phyloP scores from a whole-genome alignment of 768 basidiomycete genomes.

The Suillus clintonianus region DNA sequence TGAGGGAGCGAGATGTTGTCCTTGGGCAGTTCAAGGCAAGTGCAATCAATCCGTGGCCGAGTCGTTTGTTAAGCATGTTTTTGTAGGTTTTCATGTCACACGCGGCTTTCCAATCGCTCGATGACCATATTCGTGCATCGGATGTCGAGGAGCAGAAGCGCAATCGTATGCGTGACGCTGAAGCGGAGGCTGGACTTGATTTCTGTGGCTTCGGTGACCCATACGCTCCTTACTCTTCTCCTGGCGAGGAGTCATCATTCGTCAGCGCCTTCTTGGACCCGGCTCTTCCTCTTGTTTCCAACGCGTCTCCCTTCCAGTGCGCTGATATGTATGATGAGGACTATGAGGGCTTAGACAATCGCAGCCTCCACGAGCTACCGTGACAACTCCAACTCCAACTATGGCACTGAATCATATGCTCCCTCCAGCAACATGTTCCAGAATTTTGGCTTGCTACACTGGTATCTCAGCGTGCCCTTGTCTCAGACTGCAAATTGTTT shows the following conservation, averaged over 20 bases:
- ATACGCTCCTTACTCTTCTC: constrained; percentile 74
- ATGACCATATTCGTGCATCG: constrained; percentile 79
- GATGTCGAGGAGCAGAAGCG: constrained; percentile 89
- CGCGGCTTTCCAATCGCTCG: constrained; percentile 80
- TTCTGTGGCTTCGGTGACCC: constrained; percentile 61
- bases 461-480: constrained; percentile 79
- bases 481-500: constrained; percentile 91
- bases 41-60: neutral
- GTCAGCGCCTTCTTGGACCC: constrained; percentile 55
- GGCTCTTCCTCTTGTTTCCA: constrained; percentile 78
- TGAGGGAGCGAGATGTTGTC: constrained; percentile 74
- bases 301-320: constrained; percentile 82
- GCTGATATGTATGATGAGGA: constrained; percentile 75
- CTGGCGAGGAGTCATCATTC: constrained; percentile 39
- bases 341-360: constrained; percentile 79
- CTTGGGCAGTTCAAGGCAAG: constrained; percentile 81
- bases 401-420: constrained; percentile 91
- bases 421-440: constrained; percentile 97
- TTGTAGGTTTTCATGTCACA: constrained; percentile 89
- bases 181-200: constrained; percentile 68
- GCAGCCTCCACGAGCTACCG: constrained; percentile 74
- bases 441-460: constrained; percentile 59
- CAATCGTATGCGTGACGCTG: constrained; percentile 74
- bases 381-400: constrained; percentile 78
- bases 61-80: constrained; percentile 10